Evolutionary conservation across 2,329 filamentous ascomycete species (phyloP).

Genomic region (Alternaria postmessia): DNA sequence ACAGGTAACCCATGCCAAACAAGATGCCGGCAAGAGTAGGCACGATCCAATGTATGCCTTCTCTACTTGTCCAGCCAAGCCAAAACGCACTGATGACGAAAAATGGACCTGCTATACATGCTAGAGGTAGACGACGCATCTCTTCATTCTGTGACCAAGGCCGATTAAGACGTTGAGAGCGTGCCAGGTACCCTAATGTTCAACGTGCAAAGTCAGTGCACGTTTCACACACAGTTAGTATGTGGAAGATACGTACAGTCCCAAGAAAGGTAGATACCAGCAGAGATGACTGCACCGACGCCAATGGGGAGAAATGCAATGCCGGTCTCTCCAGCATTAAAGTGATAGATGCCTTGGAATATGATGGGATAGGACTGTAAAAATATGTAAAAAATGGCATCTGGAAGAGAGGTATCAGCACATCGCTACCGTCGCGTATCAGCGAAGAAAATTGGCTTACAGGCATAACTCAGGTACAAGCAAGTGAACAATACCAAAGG

Average conservation of each 20-base stretch:
- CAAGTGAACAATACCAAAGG: conserved; percentile 77
- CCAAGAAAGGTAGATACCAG: conserved; percentile 70
- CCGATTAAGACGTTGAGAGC: conserved; percentile 58
- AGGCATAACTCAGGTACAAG: conserved; percentile 70
- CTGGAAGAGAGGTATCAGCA: conserved; percentile 19
- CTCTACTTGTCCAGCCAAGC: conserved; percentile 53
- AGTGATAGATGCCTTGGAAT: conserved; percentile 69
- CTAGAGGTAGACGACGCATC: conserved; percentile 74
- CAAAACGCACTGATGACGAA: conserved; percentile 55
- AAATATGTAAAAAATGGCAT: conserved; percentile 72
- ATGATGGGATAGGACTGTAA: conserved; percentile 77
- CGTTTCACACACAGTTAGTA: not conserved
- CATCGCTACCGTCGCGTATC: not conserved
- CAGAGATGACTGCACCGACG: conserved; percentile 66
- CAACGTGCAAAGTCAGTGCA: not conserved
- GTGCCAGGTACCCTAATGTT: conserved; percentile 55
- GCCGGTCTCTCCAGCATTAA: conserved; percentile 70
- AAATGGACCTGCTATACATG: conserved; percentile 73
- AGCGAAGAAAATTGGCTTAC: conserved; percentile 48
- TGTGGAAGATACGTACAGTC: conserved; percentile 53
- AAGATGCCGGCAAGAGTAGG: conserved; percentile 53
- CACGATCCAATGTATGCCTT: conserved; percentile 54
- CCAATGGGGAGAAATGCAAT: conserved; percentile 75
- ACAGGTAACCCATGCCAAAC: conserved; percentile 58
- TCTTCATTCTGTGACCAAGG: conserved; percentile 70